A percentile compares a stretch with the other conserved stretches of the same genome.
phyloP scores from a whole-genome alignment of 1,139 yeast genomes.

The Sugiyamaella grinbergsii region DNA sequence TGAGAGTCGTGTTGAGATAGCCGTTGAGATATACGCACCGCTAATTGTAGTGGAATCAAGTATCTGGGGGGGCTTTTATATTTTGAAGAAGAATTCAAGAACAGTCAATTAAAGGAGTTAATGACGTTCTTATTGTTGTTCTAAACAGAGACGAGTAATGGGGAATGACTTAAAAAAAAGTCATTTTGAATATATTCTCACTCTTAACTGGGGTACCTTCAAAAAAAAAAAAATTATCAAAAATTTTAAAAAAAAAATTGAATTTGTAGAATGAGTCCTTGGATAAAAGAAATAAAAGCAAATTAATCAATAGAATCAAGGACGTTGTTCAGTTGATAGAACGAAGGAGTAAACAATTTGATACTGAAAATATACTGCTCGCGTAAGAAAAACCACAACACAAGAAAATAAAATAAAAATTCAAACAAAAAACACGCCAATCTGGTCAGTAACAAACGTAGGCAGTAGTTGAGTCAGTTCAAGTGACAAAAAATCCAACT shows the following conservation, averaged over 20 bases:
- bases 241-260: too few relatives aligned
- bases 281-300: not conserved
- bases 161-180: conserved; percentile 16
- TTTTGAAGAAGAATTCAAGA: too few relatives aligned
- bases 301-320: not conserved
- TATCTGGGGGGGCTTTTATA: too few relatives aligned
- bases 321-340: too few relatives aligned
- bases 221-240: too few relatives aligned
- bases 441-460: conserved; percentile 5
- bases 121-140: not conserved
- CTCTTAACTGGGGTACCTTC: not conserved
- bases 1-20: too few relatives aligned
- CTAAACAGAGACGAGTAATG: not conserved
- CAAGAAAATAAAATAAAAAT: not conserved
- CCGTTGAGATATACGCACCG: too few relatives aligned
- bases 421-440: not conserved
- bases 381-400: too few relatives aligned
- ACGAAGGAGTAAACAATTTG: too few relatives aligned
- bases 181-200: conserved; percentile 9
- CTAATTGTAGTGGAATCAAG: too few relatives aligned
- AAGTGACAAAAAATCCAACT: conserved; percentile 19
- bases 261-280: too few relatives aligned
- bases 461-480: conserved; percentile 20
- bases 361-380: not conserved
- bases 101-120: not conserved